phyloP scores from a whole-genome alignment of 2,329 filamentous ascomycete species.

The Cladorrhinum sp. region DNA sequence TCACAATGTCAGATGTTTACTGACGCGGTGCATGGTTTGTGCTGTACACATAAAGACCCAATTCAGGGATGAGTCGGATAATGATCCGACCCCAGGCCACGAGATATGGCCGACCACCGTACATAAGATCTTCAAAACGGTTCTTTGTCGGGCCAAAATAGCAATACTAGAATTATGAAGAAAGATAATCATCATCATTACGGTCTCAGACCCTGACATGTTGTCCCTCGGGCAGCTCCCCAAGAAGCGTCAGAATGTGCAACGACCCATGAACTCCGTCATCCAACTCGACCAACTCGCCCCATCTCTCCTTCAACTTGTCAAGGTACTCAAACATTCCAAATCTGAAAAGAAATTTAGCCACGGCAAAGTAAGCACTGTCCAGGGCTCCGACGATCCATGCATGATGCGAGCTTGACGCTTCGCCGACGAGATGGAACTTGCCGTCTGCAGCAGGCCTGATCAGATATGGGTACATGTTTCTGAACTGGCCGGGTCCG shows the following conservation, averaged over 20 bases:
- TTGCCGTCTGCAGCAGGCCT: slow-evolving; percentile 28
- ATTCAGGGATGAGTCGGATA: neutral
- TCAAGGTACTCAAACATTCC: neutral
- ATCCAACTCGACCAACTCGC: neutral
- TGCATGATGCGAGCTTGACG: slow-evolving; percentile 36
- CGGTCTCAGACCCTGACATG: neutral
- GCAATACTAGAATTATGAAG: neutral
- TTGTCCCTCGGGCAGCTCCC: neutral
- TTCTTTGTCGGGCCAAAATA: too few species aligned
- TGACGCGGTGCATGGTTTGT: too few species aligned
- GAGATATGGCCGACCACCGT: too few species aligned
- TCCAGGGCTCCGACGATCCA: slow-evolving; percentile 40
- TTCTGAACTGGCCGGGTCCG: slow-evolving; percentile 38
- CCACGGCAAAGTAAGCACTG: slow-evolving; percentile 28
- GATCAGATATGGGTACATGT: slow-evolving; percentile 34
- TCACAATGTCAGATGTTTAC: neutral
- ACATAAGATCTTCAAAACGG: neutral
- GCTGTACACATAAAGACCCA: too few species aligned
- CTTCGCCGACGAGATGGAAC: slow-evolving; percentile 38
- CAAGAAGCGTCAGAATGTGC: neutral
- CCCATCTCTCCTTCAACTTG: neutral
- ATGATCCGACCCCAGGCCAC: neutral
- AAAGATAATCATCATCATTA: neutral
- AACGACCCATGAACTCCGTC: neutral
- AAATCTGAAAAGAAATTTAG: neutral